These are phyloP conservation scores for Tolypocladium sp. DNA, from an alignment of 2,329 filamentous ascomycete genomes.

Conservation along the genomic window DNA sequence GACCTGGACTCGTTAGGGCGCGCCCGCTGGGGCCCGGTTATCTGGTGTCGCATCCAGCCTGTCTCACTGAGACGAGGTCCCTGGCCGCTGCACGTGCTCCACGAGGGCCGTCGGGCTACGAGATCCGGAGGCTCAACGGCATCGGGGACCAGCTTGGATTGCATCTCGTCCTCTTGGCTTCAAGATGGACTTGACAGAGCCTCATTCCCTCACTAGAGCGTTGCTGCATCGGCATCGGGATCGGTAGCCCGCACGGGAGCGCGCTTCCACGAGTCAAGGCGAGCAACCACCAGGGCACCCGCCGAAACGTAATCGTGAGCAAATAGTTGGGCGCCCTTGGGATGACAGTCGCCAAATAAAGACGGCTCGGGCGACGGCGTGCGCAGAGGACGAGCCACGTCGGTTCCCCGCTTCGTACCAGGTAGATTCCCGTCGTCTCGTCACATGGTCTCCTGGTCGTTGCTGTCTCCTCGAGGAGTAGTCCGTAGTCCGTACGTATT, in stretches of 20 bases:
- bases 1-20: neutral
- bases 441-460: too few species aligned
- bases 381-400: neutral
- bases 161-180: neutral
- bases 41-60: neutral
- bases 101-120: too few species aligned
- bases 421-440: too few species aligned
- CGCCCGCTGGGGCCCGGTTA: neutral
- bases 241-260: too few species aligned
- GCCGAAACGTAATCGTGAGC: neutral
- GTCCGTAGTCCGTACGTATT: too few species aligned
- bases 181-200: neutral
- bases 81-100: neutral
- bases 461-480: too few species aligned
- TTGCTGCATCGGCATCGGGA: too few species aligned
- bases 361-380: neutral
- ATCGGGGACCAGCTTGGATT: neutral
- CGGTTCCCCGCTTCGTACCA: neutral
- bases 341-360: neutral
- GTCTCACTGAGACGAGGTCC: neutral
- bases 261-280: neutral
- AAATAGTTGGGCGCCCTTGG: neutral
- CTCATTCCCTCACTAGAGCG: too few species aligned
- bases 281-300: neutral
- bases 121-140: neutral